Evolutionary conservation across 768 basidiomycete species (phyloP), one percentile per base, ranked within the genome.

Genomic region (Albatrellus ellisii): DNA sequence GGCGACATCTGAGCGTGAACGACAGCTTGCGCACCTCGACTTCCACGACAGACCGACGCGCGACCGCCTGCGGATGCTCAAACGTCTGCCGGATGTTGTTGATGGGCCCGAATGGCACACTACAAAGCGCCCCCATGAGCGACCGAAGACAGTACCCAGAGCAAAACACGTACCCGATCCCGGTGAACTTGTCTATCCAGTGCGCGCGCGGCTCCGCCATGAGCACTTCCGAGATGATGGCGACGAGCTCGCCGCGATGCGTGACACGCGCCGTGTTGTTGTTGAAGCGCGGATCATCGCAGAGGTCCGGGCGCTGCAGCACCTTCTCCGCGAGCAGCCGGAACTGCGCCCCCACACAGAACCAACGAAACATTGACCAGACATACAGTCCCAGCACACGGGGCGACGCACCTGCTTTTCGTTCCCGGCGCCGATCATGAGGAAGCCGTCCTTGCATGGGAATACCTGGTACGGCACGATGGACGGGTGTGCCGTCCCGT

Each of bases 361-460:
- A 20, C 7, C 25, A 34, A 6, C 10, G n/a, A 20, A 15, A 12
- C 51, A 6, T 51, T 31, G 17, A 17, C 29, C 2, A 3, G 4
- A 31, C 29, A 4, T 12, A 29, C 28, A 29, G 28, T 29, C 9
- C 9, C 28, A 29, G 29, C 29, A 12, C 3, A 17, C 29, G 24
- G 14, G 24, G 14, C 3, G 4, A 39, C 38, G 38, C n/a, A 81
- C 85, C 71, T 88, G 87, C 50, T 74, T 80, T 55, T 94, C 75
- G 57, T 90, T 94, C 4, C 87, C 91, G 6, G 86, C 89, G 34
- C 89, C 90, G 49, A 95, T 79, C 92, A 95, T 94, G 45, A 95
- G 60, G 56, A 77, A 91, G 24, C 88, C 86, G 52, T 89, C 78
- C 54, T 75, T 72, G 56, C 90, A 94, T 0, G 81, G 73, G 57